Base-by-base conservation (phyloP, 768 basidiomycete genomes). In the Suillus weaverae region DNA sequence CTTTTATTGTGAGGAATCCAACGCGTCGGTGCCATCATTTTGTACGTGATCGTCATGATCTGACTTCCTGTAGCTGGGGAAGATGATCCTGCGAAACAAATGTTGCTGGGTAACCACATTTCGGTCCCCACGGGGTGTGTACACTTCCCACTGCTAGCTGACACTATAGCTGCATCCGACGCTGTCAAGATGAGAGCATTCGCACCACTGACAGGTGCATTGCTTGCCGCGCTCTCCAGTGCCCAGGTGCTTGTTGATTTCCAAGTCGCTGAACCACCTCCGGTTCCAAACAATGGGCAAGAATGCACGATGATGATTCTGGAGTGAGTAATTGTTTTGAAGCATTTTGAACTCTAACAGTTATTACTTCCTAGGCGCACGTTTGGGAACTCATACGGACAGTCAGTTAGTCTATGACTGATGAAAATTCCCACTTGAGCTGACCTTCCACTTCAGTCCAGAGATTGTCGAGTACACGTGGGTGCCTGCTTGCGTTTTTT, bases 231-330 rank as follows among this genome's bases (percentile, higher is more conserved):
- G 50, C 62, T 67, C 3, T 66, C 68, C 26, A 57, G 57, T 26
- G 71, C 78, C 8, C 73, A 76, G 30, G 73, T 70, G 14, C 74
- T 83, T n/a, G 80, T 83, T 46, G 79, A 86, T 72, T 92, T 92
- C 71, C 90, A 91, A 72, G 89, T 92, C 62, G 80, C 87, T 11
- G 86, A 92, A 67, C 90, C 91, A 5, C 89, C 88, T 14, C 83
- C 86, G 4, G 79, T 92, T n/a, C 89, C 91, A 13, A 73, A 76
- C 54, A 76, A 84, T 70, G 82, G 80, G 18, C 83, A 86, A 68
- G 80, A 85, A 69, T 92, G 91, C 70, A 90, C 88, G 1, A 76
- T 86, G 20, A 78, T 85, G 74, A 81, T 92, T 60, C 75, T 92
- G 18, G 80, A 88, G 89, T 90, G 66, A 70, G 83, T 76, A 26